These are phyloP conservation scores for Torrubiella hemipterigena DNA, from an alignment of 2,329 filamentous ascomycete species.

Conservation along the genomic window DNA sequence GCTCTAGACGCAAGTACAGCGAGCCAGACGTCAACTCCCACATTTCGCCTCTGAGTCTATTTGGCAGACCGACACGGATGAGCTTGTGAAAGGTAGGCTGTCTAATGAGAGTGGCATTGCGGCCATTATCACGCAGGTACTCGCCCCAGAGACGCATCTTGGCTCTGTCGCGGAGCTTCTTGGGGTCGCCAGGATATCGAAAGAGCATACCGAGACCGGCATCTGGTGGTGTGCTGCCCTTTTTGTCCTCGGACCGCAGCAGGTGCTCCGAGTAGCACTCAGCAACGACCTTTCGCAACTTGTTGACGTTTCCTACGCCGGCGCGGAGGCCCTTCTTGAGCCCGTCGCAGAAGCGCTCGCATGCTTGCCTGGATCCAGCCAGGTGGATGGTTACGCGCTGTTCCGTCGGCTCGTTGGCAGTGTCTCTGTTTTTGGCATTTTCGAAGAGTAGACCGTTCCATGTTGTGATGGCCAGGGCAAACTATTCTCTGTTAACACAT, in stretches of 20 bases:
- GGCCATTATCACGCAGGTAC: slow-evolving; percentile 88
- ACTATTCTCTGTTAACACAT: slow-evolving; percentile 32
- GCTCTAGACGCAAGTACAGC: slow-evolving; percentile 75
- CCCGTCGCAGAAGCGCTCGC: slow-evolving; percentile 92
- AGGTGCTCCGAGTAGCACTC: slow-evolving; percentile 90
- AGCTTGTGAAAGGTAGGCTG: slow-evolving; percentile 98
- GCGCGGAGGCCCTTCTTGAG: slow-evolving; percentile 82
- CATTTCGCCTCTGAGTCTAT: slow-evolving; percentile 82
- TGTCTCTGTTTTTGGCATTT: slow-evolving; percentile 35
- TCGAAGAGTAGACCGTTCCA: slow-evolving; percentile 68
- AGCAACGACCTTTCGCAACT: slow-evolving; percentile 64
- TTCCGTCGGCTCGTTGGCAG: slow-evolving; percentile 36
- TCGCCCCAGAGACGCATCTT: slow-evolving; percentile 98
- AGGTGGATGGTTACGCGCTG: slow-evolving; percentile 90
- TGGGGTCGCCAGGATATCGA: slow-evolving; percentile 86
- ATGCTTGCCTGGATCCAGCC: slow-evolving; percentile 75
- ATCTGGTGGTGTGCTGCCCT: slow-evolving; percentile 55
- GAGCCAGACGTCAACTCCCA: slow-evolving; percentile 95
- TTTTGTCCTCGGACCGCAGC: slow-evolving; percentile 50
- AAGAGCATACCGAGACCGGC: slow-evolving; percentile 88
- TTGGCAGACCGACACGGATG: slow-evolving; percentile 88
- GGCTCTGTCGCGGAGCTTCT: slow-evolving; percentile 85
- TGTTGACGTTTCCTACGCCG: slow-evolving; percentile 78
- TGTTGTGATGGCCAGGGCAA: slow-evolving; percentile 86
- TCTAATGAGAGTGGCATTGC: slow-evolving; percentile 81